Base-by-base conservation (phyloP, 1,139 yeast species). In the Blastobotrys buckinghamii region DNA sequence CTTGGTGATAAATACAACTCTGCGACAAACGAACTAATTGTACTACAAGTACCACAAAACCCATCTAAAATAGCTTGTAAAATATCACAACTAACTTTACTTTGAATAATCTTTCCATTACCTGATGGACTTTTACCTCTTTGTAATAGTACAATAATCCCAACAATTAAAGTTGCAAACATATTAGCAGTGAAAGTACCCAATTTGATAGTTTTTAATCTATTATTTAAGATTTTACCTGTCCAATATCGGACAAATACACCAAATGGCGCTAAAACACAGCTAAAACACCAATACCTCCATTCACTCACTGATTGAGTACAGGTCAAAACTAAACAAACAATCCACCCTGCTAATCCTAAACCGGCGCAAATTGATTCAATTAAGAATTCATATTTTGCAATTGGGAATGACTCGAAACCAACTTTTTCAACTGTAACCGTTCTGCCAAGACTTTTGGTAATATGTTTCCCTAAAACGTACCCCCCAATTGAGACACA, bases 181-280 rank as follows among this genome's bases (percentile, higher is more conserved):
- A 79, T 55, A 61, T 90, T 90, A 6, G 84, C 89, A 0, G 73
- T 42, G 52, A 82, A 84, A 0, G 98, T 90, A 0, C 97, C 97
- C 47, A 74, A 32, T 12, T 87, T 89, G 65, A 83, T 84, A 26
- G 58, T 53, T 59, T 61, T 27, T 42, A 42, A 41, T 30, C 45
- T 8, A 54, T 50, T 34, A 58, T 82, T 84, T 29, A 82, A 65
- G 47, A 63, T 58, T 46, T 73, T 72, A 10, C 87, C 72, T 6
- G 81, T 58, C 57, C 75, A 73, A 62, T 65, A 86, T 41, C 97
- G 68, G 2, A 72, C 42, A 50, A 76, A 66, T 1, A 87, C 84
- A 0, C 87, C 96, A 50, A 77, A 65, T 0, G 92, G 92, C 0
- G 88, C 79, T 57, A 86, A 78, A 2, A 73, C 59, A 33, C 73